Conservation (phyloP, 352 stramenopile species). For the Phytophthora macrochlamydospora region DNA sequence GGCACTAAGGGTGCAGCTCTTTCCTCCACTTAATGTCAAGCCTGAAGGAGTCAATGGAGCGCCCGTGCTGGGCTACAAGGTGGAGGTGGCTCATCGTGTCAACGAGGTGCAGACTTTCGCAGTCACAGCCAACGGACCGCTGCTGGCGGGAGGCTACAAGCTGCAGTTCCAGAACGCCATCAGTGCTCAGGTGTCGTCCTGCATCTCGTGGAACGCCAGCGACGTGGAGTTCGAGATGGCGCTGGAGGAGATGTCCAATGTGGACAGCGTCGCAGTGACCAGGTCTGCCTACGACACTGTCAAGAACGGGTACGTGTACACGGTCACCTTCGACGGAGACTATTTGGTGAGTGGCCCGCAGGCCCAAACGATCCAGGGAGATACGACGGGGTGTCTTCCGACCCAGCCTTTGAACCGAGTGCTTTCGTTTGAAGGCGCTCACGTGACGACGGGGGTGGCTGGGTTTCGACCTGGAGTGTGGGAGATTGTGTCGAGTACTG, state of each 20-base stretch:
- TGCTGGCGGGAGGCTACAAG: conserved; percentile 60
- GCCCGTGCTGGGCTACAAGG: conserved; percentile 77
- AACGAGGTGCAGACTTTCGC: conserved; percentile 77
- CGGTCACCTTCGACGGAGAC: conserved; percentile 66
- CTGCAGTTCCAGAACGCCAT: conserved; percentile 55
- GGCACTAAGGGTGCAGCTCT: conserved; percentile 67
- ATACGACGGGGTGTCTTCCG: conserved; percentile 38
- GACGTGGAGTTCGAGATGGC: conserved; percentile 69
- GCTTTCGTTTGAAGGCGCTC: conserved; percentile 49
- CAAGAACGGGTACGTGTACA: conserved; percentile 73
- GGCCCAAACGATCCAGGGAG: conserved; percentile 51
- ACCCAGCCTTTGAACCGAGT: conserved; percentile 53
- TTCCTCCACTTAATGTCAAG: conserved; percentile 56
- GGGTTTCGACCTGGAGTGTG: conserved; percentile 72
- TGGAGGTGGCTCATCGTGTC: conserved; percentile 74
- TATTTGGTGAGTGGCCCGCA: conserved; percentile 68
- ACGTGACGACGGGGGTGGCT: conserved; percentile 43
- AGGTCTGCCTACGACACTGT: conserved; percentile 51
- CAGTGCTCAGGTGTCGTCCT: conserved; percentile 43
- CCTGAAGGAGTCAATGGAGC: conserved; percentile 73
- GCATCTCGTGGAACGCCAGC: conserved; percentile 75
- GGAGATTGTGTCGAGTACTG: conserved; percentile 54
- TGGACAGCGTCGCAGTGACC: conserved; percentile 69
- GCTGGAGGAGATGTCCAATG: conserved; percentile 66
- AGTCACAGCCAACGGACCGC: conserved; percentile 56